Evolutionary conservation across 2,329 filamentous ascomycete species (phyloP), one percentile per base, ranked within the genome.

Genomic region (Cyphellophora europaea): DNA sequence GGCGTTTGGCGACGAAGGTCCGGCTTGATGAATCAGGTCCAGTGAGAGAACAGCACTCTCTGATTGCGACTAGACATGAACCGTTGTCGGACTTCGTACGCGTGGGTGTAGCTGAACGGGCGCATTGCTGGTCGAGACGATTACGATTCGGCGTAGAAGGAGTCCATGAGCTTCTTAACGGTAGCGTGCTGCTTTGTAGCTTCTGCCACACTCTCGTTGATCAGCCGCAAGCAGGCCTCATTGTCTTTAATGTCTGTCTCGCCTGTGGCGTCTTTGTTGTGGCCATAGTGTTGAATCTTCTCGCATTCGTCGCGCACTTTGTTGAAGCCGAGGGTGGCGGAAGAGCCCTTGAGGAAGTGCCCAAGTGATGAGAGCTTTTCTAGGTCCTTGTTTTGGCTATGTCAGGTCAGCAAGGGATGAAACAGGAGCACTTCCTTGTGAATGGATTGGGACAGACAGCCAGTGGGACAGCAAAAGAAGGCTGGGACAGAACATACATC

Each of bases 291-390:
- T 61, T 98, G 89, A 52, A 98, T 95, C 69, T 93, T 87, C 63
- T 96, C 88, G 65, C 91, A 98, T 43, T 77, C 81, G 53, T 95
- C 87, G 58, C 86, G 84, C 51, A 98, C 82, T 59, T 93, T 93
- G 52, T 74, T 80, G 36, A 96, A 74, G 30, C 91, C 91, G 35
- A 98, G 73, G 3, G 91, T 95, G 25, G 91, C 89, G 6, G 89
- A 95, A 5, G 89, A 96, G 41, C 91, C 91, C 65, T 98, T 98
- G 49, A 98, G 72, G 65, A 94, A 98, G 63, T 98, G 91, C 27
- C 91, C 91, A 19, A 94, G 77, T 35, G 74, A 71, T 19, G 86
- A 93, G 23, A 96, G 75, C 47, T 77, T 67, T n/a, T 65, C 59
- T 38, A 96, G 75, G 40, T 94, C 69, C 52, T 74, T 70, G 2